These are phyloP conservation scores for Leishmania arabica DNA, from an alignment of 208 protist genomes.

Conservation along the genomic window DNA sequence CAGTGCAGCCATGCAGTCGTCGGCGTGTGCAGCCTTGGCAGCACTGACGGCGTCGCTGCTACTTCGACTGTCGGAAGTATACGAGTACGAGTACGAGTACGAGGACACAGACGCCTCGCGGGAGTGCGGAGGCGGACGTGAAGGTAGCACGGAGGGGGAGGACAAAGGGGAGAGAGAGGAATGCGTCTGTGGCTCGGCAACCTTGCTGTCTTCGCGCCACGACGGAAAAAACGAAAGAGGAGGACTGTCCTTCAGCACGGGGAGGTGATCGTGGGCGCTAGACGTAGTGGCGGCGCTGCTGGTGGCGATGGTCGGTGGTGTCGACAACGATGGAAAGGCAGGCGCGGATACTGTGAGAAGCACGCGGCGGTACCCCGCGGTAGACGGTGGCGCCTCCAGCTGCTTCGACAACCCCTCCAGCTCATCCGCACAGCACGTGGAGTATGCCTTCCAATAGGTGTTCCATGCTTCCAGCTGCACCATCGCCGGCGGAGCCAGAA, in stretches of 20 bases:
- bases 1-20: background rate
- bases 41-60: background rate
- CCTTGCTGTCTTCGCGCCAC: background rate
- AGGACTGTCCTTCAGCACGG: background rate
- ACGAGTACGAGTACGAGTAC: conserved; percentile 23
- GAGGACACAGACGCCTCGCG: conserved; percentile 1
- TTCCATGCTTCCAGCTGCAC: conserved; percentile 65
- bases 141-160: background rate
- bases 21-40: background rate
- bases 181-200: background rate
- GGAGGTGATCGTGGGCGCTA: background rate
- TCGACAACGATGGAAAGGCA: background rate
- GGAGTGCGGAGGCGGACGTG: background rate
- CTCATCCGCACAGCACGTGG: conserved; percentile 23
- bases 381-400: conserved; percentile 2
- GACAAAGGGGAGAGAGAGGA: background rate
- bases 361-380: conserved; percentile 16
- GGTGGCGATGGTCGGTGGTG: background rate
- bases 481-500: conserved; percentile 15
- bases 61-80: background rate
- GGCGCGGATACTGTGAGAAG: conserved; percentile 14
- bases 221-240: background rate
- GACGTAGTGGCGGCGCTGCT: background rate
- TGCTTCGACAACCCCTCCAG: conserved; percentile 24
- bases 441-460: conserved; percentile 56